Evolutionary conservation across 1,284 basidiomycete genomes (phyloP).

Genomic region (Leccinum angustisporum): DNA sequence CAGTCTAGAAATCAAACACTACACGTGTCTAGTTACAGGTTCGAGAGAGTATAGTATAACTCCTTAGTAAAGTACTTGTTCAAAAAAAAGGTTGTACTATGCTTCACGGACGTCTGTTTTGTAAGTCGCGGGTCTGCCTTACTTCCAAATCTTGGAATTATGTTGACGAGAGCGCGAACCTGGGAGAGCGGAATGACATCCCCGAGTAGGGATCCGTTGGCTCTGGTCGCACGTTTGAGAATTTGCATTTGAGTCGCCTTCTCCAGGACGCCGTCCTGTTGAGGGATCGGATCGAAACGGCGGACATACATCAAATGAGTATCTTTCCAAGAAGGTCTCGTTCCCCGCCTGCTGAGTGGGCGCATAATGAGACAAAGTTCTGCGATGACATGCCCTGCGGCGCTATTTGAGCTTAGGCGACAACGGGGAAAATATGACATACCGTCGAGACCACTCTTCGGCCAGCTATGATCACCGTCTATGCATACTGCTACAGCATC

Average conservation of each 20-base stretch:
- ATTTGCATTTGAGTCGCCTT: neutral
- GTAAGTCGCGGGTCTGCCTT: neutral
- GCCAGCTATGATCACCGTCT: neutral
- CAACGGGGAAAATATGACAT: neutral
- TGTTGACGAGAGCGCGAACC: neutral
- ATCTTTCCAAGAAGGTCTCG: neutral
- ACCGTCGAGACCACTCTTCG: neutral
- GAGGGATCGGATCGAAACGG: neutral
- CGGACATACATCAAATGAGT: neutral
- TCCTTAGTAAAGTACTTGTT: neutral
- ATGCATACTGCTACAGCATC: neutral
- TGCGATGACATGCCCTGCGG: neutral
- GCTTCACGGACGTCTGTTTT: neutral
- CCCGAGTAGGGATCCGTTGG: neutral
- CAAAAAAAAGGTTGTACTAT: neutral
- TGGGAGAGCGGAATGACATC: neutral
- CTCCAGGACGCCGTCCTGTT: neutral
- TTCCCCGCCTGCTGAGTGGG: neutral
- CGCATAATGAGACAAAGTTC: neutral
- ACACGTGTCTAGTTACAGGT: neutral
- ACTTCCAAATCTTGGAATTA: neutral
- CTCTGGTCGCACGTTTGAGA: neutral
- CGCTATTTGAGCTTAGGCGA: neutral
- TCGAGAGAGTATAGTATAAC: neutral
- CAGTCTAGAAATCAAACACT: no score